Evolutionary conservation across 352 stramenopile species (phyloP).

Genomic region (Globisporangium nodosum): DNA sequence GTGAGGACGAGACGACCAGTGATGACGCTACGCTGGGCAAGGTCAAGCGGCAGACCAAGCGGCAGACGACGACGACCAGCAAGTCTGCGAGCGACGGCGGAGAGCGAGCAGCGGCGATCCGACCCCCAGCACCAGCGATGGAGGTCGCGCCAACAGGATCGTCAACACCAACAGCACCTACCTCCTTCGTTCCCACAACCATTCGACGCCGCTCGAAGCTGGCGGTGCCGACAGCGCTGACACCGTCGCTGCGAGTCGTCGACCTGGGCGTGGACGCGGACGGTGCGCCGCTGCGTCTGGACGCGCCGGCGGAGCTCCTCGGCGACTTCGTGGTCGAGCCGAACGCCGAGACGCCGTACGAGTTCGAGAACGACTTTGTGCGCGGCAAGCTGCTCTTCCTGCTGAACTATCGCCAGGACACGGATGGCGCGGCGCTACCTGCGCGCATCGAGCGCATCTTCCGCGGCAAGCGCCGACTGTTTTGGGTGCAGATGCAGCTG

Average conservation of each 20-base stretch:
- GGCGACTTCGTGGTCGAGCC: constrained; percentile 18
- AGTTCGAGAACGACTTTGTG: constrained; percentile 82
- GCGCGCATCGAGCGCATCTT: constrained; percentile 21
- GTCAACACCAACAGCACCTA: neutral
- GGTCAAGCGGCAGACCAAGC: neutral
- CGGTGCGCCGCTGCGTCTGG: constrained; percentile 6
- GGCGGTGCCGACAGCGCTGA: neutral
- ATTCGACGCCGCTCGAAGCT: constrained; percentile 6
- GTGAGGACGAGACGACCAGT: neutral
- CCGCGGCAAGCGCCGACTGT: constrained; percentile 37
- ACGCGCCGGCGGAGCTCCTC: constrained; percentile 1
- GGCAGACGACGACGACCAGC: neutral
- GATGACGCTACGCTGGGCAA: neutral
- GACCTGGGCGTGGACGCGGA: constrained; percentile 13
- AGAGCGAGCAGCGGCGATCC: neutral
- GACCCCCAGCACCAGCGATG: neutral
- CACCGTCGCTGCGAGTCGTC: constrained; percentile 9
- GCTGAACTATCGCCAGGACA: constrained; percentile 25
- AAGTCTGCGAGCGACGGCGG: neutral
- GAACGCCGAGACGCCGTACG: constrained; percentile 31
- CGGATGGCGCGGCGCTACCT: constrained; percentile 3
- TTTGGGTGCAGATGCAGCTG: constrained; percentile 64
- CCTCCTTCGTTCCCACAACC: too few relatives aligned
- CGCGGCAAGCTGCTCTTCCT: constrained; percentile 68
- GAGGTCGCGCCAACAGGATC: neutral